Percentiles rank a stretch among this genome's conserved stretches.
Evolutionary conservation across 768 basidiomycete genomes (phyloP).

Genomic region (Mrakia gelida): DNA sequence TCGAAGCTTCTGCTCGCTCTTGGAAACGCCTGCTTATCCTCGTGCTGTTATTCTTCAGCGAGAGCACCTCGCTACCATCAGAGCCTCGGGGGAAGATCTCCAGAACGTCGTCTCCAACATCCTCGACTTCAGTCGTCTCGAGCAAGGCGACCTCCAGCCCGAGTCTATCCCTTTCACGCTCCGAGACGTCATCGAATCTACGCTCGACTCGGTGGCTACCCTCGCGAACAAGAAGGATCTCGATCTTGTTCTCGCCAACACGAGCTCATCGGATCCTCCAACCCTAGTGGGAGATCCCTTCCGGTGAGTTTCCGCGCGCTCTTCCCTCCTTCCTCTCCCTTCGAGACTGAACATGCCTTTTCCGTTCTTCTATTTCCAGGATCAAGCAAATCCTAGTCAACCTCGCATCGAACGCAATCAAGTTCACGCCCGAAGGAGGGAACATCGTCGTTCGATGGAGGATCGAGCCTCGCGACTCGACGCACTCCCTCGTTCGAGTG

Average conservation of each 20-base stretch:
- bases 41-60: not conserved
- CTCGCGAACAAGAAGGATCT: constrained; percentile 13
- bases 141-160: not conserved
- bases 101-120: not conserved
- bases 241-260: not conserved
- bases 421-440: constrained; percentile 6
- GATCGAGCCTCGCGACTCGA: not conserved
- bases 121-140: not conserved
- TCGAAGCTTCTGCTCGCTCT: no score
- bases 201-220: constrained; percentile 2
- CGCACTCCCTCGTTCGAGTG: not conserved
- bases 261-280: not conserved
- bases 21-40: no score
- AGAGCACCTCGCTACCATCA: constrained; percentile 23
- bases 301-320: not conserved
- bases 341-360: no score
- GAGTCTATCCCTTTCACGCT: not conserved
- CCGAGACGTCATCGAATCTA: not conserved
- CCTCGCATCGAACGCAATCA: not conserved
- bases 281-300: constrained; percentile 7
- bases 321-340: not conserved
- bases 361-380: not conserved
- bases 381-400: constrained; percentile 10
- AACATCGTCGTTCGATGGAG: not conserved
- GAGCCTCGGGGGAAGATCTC: constrained; percentile 7